These are phyloP conservation scores for Pleurotus pulmonarius DNA, from an alignment of 768 basidiomycete genomes.

Conservation along the genomic window DNA sequence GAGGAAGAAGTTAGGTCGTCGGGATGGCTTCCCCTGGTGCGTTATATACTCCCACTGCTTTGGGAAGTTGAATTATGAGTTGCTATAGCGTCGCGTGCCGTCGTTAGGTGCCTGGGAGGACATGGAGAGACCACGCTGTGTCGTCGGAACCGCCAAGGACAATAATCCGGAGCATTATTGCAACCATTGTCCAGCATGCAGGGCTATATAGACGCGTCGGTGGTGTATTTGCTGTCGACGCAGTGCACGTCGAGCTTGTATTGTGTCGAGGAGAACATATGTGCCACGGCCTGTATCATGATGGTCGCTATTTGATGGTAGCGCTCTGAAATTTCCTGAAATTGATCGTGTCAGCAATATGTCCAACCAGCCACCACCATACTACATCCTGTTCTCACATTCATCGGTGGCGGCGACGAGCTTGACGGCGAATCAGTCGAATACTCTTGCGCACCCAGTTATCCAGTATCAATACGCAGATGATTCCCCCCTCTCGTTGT, in stretches of 20 bases:
- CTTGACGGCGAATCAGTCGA: conserved; percentile 30
- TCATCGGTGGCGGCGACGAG: conserved; percentile 33
- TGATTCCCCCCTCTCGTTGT: conserved; percentile 63
- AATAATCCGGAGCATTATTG: neutral
- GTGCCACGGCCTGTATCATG: too few relatives aligned
- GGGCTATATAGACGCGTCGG: too few relatives aligned
- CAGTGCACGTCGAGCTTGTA: too few relatives aligned
- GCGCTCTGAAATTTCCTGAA: neutral
- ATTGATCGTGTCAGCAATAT: neutral
- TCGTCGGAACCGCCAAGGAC: neutral
- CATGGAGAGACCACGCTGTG: neutral
- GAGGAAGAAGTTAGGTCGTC: neutral
- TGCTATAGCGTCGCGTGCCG: conserved; percentile 3
- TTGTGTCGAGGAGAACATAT: too few relatives aligned
- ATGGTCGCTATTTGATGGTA: neutral
- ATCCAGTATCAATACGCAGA: conserved; percentile 84
- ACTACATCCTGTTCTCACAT: conserved; percentile 68
- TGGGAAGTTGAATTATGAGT: neutral
- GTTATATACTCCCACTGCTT: conserved; percentile 1
- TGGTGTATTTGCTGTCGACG: too few relatives aligned
- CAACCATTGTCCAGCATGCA: too few relatives aligned
- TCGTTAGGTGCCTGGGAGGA: neutral
- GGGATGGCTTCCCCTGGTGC: neutral
- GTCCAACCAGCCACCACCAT: conserved; percentile 36
- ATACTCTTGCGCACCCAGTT: conserved; percentile 59